phyloP scores from a whole-genome alignment of 345 rosid genomes.

The Hibiscus tridactylites region DNA sequence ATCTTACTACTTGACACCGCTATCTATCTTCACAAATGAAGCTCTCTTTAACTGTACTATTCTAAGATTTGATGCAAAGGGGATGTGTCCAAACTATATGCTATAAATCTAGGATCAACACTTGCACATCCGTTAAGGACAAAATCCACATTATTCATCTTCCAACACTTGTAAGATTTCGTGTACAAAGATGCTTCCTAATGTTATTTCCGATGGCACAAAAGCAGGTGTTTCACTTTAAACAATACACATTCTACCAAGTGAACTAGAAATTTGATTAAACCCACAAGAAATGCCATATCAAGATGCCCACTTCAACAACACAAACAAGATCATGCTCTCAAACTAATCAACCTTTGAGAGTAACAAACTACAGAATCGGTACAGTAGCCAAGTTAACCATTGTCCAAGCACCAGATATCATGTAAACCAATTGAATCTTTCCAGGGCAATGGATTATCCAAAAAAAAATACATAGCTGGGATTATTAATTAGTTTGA shows the following conservation, averaged over 20 bases:
- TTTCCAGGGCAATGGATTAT: no score
- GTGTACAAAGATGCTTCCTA: neutral
- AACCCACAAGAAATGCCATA: neutral
- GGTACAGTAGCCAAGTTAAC: neutral
- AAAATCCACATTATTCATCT: neutral
- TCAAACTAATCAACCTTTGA: neutral
- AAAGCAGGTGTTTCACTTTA: neutral
- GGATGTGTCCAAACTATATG: no score
- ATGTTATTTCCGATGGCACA: neutral
- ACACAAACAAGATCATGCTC: neutral
- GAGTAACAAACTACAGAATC: neutral
- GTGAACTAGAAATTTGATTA: neutral
- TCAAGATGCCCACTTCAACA: neutral
- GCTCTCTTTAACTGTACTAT: no score
- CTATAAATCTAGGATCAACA: neutral
- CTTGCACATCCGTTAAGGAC: neutral
- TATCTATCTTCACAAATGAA: no score
- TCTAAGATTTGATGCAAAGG: no score
- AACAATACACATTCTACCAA: neutral
- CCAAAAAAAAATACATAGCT: no score
- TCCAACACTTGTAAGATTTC: no score
- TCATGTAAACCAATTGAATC: no score
- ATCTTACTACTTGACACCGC: no score
- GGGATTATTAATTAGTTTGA: no score
- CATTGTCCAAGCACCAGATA: neutral